Evolutionary conservation across 768 basidiomycete species (phyloP), one percentile per base, ranked within the genome.

Genomic region (Lactarius evosmus): DNA sequence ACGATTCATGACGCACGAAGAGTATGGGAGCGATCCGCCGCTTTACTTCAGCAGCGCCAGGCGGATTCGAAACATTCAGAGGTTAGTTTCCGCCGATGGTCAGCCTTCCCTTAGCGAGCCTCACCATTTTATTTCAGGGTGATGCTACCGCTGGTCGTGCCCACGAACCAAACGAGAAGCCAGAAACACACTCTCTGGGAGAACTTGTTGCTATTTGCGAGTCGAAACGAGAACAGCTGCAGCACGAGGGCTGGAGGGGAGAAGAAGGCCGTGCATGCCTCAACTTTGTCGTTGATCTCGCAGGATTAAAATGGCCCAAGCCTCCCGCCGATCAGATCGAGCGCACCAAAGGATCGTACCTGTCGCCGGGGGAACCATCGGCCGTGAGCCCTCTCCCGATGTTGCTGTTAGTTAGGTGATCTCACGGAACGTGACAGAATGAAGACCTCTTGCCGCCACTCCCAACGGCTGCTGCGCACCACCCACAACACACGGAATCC

Each of bases 21-120:
- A 12, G 60, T 69, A 12, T 81, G 80, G 80, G 71, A 73, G 17
- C 78, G 74, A 30, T 67, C 73, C 12, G 77, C 78, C n/a, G 73
- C 75, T 4, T 41, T 67, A 8, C 72, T 82, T 14, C 58, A 73
- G 4, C 72, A 73, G 51, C 71, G 72, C 29, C 74, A 78, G 56
- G 54, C 66, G 16, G 77, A 78, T 66, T 65, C 79, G 5, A 67
- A 68, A 33, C 59, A 64, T 16, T 38, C 70, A 5, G 66, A 69
- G 49, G 73, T 73, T 56, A 30, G 70, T 69, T 46, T 64, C 54
- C 46, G n/a, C 59, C 38, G 40, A 11, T 36, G 22, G 36, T 58
- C 33, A 40, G 53, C n/a, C 16, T 38, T 16, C 25, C 41, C 14
- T 46, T 61, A 61, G 59, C 63, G 63, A 55, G 55, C 61, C 53